A percentile compares a stretch with the other conserved stretches of the same genome.
phyloP scores from a whole-genome alignment of 306 rosid species.

The Begonia fuchsioides region DNA sequence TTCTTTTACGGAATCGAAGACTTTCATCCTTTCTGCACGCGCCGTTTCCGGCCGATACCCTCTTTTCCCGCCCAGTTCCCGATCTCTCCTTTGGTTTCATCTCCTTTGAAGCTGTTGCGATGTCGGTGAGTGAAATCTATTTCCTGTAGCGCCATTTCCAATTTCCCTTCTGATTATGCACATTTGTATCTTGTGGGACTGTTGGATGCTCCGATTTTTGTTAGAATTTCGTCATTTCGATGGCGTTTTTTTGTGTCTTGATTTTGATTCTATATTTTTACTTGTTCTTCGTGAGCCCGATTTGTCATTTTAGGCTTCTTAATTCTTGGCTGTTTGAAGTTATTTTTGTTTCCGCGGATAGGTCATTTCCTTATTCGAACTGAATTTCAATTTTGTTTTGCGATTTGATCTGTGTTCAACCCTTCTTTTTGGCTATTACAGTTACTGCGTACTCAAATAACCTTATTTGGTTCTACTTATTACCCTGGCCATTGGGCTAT shows the following conservation, averaged over 20 bases:
- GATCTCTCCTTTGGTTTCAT: not conserved
- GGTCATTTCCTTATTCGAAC: no score
- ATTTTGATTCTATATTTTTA: not conserved
- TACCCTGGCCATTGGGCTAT: no score
- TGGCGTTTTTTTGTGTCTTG: not conserved
- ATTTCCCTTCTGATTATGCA: not conserved
- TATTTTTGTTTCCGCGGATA: no score
- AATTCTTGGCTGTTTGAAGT: no score
- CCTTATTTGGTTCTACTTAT: no score
- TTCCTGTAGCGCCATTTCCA: not conserved
- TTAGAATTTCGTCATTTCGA: not conserved
- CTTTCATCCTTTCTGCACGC: not conserved
- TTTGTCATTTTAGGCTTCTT: no score
- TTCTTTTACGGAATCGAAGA: not conserved
- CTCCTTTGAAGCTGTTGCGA: slow-evolving; percentile 7
- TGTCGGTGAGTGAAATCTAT: slow-evolving; percentile 23
- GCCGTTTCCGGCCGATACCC: not conserved
- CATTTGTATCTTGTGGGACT: not conserved
- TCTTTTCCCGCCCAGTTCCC: not conserved
- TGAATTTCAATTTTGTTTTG: no score
- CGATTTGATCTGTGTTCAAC: no score
- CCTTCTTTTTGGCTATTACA: no score
- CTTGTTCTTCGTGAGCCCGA: not conserved
- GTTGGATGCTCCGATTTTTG: not conserved
- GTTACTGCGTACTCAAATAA: no score